A percentile compares a stretch with the other conserved stretches of the same genome.
Evolutionary conservation across 768 basidiomycete genomes (phyloP).

Genomic region (Agaricus sinodeliciosus): DNA sequence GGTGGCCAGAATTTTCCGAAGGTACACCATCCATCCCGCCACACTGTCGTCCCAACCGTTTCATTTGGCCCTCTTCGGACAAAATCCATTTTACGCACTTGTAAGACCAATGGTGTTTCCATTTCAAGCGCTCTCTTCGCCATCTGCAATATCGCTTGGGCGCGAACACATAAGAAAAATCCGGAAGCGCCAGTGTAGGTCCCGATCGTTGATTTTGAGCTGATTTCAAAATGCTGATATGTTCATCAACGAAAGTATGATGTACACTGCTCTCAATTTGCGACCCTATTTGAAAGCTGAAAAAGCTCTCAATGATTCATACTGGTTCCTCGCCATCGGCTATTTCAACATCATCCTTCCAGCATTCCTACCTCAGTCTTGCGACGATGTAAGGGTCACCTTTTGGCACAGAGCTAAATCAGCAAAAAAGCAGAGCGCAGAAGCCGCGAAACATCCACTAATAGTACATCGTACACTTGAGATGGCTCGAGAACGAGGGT

Average conservation of each 20-base stretch:
- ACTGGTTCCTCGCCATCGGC: slow-evolving; percentile 78
- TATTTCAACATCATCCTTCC: slow-evolving; percentile 83
- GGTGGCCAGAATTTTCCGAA: slow-evolving; percentile 73
- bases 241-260: slow-evolving; percentile 44
- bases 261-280: slow-evolving; percentile 83
- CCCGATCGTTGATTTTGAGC: neutral
- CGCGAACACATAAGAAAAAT: slow-evolving; percentile 35
- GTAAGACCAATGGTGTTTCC: slow-evolving; percentile 67
- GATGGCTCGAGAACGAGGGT: slow-evolving; percentile 61
- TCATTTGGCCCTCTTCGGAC: slow-evolving; percentile 52
- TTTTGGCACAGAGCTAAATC: slow-evolving; percentile 74
- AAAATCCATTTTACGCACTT: slow-evolving; percentile 55
- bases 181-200: slow-evolving; percentile 48
- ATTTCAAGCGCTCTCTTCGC: slow-evolving; percentile 74
- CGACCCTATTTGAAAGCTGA: slow-evolving; percentile 48
- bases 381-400: slow-evolving; percentile 28
- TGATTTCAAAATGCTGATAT: neutral
- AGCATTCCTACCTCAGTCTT: slow-evolving; percentile 51
- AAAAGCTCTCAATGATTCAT: slow-evolving; percentile 47
- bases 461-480: slow-evolving; percentile 51
- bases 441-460: slow-evolving; percentile 59
- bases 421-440: slow-evolving; percentile 62
- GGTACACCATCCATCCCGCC: slow-evolving; percentile 33
- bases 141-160: slow-evolving; percentile 71
- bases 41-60: slow-evolving; percentile 66